Percentiles rank a stretch among this genome's conserved stretches.
These are phyloP conservation scores for Penicillium polonicum DNA, from an alignment of 2,329 filamentous ascomycete species.

Conservation along the genomic window DNA sequence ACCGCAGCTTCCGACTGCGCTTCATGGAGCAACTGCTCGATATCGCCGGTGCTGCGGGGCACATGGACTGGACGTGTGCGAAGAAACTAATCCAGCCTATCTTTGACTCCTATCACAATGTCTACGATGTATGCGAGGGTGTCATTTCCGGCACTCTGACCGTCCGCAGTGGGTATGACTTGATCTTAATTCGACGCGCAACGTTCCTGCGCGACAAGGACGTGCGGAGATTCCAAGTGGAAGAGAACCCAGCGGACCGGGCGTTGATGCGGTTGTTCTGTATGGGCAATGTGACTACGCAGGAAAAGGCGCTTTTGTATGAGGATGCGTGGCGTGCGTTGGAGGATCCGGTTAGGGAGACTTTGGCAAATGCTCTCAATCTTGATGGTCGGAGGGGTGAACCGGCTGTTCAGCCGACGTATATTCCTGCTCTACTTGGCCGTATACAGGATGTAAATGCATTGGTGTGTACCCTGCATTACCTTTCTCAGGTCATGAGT, in stretches of 20 bases:
- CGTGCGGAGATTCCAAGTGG: conserved; percentile 2
- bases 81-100: conserved; percentile 16
- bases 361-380: conserved; percentile 7
- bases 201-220: conserved; percentile 4
- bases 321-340: conserved; percentile 9
- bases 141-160: conserved; percentile 10
- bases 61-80: conserved; percentile 17
- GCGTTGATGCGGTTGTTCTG: conserved; percentile 15
- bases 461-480: conserved; percentile 5
- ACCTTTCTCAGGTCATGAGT: conserved; percentile 15
- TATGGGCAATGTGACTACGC: conserved; percentile 15
- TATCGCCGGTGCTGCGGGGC: conserved; percentile 16
- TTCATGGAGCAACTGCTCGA: conserved; percentile 20
- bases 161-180: conserved; percentile 15
- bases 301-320: conserved; percentile 11
- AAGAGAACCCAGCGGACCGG: neutral
- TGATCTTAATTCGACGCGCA: conserved; percentile 11
- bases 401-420: conserved; percentile 18
- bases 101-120: conserved; percentile 17
- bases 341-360: conserved; percentile 2
- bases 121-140: conserved; percentile 17
- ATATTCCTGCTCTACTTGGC: conserved; percentile 15
- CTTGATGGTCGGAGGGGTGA: conserved; percentile 11
- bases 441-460: conserved; percentile 1
- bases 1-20: conserved; percentile 13